phyloP scores from a whole-genome alignment of 2,329 filamentous ascomycete species.

The Coniella lustricola region DNA sequence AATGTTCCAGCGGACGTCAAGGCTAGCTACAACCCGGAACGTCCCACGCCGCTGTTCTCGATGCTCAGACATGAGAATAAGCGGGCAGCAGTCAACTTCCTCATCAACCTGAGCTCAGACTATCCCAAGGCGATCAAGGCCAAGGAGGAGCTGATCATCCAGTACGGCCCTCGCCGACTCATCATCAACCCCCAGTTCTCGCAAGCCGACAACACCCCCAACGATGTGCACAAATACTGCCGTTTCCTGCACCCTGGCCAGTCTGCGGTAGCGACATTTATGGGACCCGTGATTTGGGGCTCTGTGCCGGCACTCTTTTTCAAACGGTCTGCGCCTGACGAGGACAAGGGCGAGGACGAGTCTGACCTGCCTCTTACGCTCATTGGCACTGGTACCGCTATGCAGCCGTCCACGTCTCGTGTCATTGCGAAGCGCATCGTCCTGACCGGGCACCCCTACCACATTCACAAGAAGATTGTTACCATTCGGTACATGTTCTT shows the following conservation, averaged over 20 bases:
- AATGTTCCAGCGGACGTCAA: constrained; percentile 37
- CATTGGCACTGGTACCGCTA: constrained; percentile 78
- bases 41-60: constrained; percentile 72
- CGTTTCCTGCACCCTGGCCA: constrained; percentile 86
- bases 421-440: constrained; percentile 92
- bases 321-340: constrained; percentile 47
- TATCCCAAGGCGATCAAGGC: constrained; percentile 71
- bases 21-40: constrained; percentile 42
- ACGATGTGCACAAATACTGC: constrained; percentile 96
- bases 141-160: constrained; percentile 86
- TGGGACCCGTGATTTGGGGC: constrained; percentile 88
- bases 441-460: constrained; percentile 91
- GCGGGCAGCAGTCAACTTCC: constrained; percentile 80
- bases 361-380: constrained; percentile 55
- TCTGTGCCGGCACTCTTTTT: constrained; percentile 87
- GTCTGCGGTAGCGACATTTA: constrained; percentile 81
- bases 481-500: constrained; percentile 99
- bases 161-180: constrained; percentile 82
- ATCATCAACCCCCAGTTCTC: constrained; percentile 89
- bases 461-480: constrained; percentile 97
- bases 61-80: constrained; percentile 94
- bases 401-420: constrained; percentile 67
- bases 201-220: constrained; percentile 79
- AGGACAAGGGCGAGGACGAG: constrained; percentile 36
- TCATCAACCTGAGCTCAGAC: constrained; percentile 77